Percentiles rank a stretch among this genome's conserved stretches.
Evolutionary conservation across 2,329 filamentous ascomycete genomes (phyloP).

Genomic region (Diplodia scrobiculata): DNA sequence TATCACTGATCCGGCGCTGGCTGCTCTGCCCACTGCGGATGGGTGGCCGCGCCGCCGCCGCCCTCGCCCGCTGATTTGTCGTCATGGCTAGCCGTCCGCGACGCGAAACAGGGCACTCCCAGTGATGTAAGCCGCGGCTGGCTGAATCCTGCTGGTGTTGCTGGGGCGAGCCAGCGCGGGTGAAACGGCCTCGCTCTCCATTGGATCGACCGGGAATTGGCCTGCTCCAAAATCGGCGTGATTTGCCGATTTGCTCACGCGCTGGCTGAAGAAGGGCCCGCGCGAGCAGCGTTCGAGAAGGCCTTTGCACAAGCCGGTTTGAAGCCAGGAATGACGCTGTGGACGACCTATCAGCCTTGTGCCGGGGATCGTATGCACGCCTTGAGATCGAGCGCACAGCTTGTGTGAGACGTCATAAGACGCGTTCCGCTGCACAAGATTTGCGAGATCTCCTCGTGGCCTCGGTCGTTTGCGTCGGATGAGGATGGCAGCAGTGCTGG

Average conservation of each 20-base stretch:
- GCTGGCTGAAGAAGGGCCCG: constrained; percentile 23
- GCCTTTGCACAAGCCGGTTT: constrained; percentile 23
- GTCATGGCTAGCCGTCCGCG: constrained; percentile 7
- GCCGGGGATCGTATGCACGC: constrained; percentile 21
- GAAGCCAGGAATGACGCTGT: constrained; percentile 15
- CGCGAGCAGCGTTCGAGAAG: constrained; percentile 21
- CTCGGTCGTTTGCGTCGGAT: constrained; percentile 1
- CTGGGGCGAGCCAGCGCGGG: constrained; percentile 16
- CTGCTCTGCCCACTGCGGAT: constrained; percentile 18
- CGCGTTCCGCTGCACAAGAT: constrained; percentile 10
- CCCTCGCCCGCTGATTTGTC: constrained; percentile 25
- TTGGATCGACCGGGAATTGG: constrained; percentile 25
- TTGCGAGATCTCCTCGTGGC: constrained; percentile 20
- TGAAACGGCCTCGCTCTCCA: constrained; percentile 19
- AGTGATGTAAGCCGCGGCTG: constrained; percentile 23
- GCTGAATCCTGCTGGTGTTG: constrained; percentile 27
- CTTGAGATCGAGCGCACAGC: background rate
- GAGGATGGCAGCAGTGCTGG: background rate
- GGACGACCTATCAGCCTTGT: constrained; percentile 19
- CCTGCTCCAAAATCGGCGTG: constrained; percentile 20
- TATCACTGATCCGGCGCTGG: constrained; percentile 22
- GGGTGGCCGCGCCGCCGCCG: constrained; percentile 1
- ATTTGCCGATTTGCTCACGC: constrained; percentile 25
- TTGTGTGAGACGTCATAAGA: constrained; percentile 19
- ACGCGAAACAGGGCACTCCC: constrained; percentile 18